Evolutionary conservation across 2,329 filamentous ascomycete species (phyloP).

Genomic region (Geoglossum cookeanum): DNA sequence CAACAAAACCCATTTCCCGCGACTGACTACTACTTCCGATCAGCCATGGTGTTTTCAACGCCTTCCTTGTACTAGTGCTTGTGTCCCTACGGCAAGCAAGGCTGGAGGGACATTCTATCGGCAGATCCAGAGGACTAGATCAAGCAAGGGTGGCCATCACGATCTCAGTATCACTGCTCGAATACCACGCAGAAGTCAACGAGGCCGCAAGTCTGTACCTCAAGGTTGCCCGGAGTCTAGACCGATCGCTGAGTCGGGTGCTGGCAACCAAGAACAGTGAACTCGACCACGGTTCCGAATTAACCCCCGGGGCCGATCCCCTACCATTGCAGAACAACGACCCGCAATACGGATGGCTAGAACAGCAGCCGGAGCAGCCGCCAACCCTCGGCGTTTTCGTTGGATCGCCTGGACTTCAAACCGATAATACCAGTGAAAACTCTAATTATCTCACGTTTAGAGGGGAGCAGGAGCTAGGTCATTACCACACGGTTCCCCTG

Average conservation of each 20-base stretch:
- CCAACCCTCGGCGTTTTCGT: not conserved
- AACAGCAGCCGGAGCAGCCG: not conserved
- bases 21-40: not conserved
- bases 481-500: not conserved
- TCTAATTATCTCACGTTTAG: not conserved
- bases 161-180: not conserved
- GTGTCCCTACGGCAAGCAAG: not conserved
- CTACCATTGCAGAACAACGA: not conserved
- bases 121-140: not conserved
- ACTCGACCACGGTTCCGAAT: not conserved
- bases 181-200: conserved; percentile 2
- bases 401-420: not conserved
- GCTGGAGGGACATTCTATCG: not conserved
- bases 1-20: not conserved
- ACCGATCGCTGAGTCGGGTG: not conserved
- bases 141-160: not conserved
- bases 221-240: not conserved
- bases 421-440: not conserved
- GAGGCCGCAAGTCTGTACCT: not conserved
- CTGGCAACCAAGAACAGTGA: not conserved
- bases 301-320: not conserved
- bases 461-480: not conserved
- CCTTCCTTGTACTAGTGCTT: not conserved
- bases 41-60: not conserved
- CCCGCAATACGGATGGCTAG: not conserved